Percentiles rank a stretch among this genome's conserved stretches.
Conservation (phyloP, 2,329 filamentous ascomycete genomes). For the Ascochyta fabae region DNA sequence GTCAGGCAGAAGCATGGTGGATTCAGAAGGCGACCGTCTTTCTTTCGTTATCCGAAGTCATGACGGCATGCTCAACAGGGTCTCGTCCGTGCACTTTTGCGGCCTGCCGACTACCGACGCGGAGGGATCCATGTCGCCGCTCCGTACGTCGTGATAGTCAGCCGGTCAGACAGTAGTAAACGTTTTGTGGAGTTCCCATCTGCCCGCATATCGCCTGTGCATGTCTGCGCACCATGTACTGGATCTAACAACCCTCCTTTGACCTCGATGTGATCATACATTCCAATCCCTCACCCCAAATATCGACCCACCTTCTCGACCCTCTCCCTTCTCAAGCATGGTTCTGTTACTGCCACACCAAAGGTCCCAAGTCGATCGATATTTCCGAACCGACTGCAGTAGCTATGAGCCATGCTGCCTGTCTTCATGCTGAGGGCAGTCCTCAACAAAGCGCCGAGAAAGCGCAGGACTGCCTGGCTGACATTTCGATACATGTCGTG, state of each 20-base stretch:
- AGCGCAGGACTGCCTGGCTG: neutral
- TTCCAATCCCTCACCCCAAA: neutral
- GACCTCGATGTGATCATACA: neutral
- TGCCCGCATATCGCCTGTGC: neutral
- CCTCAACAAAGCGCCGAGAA: neutral
- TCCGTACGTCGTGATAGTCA: neutral
- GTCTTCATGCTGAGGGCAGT: neutral
- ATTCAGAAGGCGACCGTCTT: constrained; percentile 5
- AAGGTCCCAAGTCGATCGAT: neutral
- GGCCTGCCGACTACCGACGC: constrained; percentile 15
- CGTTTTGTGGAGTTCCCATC: too few relatives aligned
- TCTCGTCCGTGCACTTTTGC: constrained; percentile 7
- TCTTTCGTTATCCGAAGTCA: constrained; percentile 24
- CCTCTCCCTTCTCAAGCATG: neutral
- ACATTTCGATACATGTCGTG: neutral
- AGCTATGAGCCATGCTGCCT: neutral
- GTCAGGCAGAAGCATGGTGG: constrained; percentile 6
- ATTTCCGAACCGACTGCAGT: neutral
- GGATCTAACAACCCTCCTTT: neutral
- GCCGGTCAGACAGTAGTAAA: neutral
- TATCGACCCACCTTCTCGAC: neutral
- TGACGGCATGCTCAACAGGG: constrained; percentile 32
- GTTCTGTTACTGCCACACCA: neutral
- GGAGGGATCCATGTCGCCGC: neutral
- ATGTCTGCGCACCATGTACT: neutral